These are phyloP conservation scores for Pyrus betulifolia DNA, from an alignment of 306 rosid species.

Conservation along the genomic window DNA sequence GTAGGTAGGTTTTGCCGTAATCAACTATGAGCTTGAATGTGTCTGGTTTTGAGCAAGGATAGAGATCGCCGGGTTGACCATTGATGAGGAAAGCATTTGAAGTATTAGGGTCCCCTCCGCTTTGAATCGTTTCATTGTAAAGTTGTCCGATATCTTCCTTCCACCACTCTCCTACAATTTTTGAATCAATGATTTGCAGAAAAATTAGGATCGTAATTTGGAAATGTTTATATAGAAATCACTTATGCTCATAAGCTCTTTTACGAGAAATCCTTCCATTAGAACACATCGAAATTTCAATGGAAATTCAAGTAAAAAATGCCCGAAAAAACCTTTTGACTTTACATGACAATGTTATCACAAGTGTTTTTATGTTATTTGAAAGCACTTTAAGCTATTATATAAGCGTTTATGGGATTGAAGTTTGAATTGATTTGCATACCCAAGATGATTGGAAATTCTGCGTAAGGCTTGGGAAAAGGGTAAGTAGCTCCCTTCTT, in stretches of 20 bases:
- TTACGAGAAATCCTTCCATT: too few species aligned
- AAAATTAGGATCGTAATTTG: background rate
- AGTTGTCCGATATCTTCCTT: constrained; percentile 10
- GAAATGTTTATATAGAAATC: background rate
- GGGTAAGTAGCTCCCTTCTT: constrained; percentile 18
- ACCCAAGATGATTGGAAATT: constrained; percentile 47
- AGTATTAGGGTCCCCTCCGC: constrained; percentile 5
- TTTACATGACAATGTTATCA: too few species aligned
- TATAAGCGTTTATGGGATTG: background rate
- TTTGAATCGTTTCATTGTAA: background rate
- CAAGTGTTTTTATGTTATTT: too few species aligned
- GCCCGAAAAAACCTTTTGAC: background rate
- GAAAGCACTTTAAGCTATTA: too few species aligned
- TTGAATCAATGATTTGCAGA: background rate
- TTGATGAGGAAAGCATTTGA: constrained; percentile 22
- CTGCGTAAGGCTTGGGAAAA: constrained; percentile 29
- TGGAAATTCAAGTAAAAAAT: background rate
- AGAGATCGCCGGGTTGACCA: constrained; percentile 26
- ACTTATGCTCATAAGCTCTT: background rate
- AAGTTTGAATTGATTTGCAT: background rate
- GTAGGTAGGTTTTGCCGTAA: constrained; percentile 20
- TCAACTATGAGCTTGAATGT: constrained; percentile 7
- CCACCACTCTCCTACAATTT: constrained; percentile 28
- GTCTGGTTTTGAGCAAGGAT: constrained; percentile 20
- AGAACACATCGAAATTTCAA: too few species aligned